Base-by-base conservation (phyloP, 2,329 filamentous ascomycete genomes). In the Aspergillus vadensis region DNA sequence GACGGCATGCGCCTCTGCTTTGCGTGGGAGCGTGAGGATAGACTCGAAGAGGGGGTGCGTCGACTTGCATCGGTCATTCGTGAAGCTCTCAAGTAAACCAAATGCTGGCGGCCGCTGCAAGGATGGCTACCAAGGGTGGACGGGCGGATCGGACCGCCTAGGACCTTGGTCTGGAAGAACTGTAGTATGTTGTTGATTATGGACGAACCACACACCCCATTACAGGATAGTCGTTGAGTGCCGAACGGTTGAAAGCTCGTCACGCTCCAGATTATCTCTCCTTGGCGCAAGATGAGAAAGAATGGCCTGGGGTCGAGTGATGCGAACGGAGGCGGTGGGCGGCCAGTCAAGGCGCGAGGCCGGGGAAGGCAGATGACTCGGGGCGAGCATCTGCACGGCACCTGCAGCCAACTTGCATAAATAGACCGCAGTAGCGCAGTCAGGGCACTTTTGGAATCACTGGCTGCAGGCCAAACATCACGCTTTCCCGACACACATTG, bases 11-110 rank as follows among this genome's bases (percentile, higher is more conserved):
- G 90, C 41, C 73, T 92, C 19, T 92, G 88, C 62, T 92, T 90
- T 74, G 82, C 88, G 5, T 93, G 89, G 86, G 89, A 90, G 73
- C 82, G 88, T 1, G 86, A 89, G 68, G 81, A 82, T 23, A 80
- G 85, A 55, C 75, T 96, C 15, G 81, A 80, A 0, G 88, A 92
- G 68, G 91, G 90, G 0, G 82, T 94, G 6, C 75, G 80, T 70
- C 84, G 89, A 66, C 77, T 93, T 58, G 87, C 80, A 41, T 56
- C 62, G 52, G 69, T 69, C n/a, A 62, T 67, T 43, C 54, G 59
- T 44, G 47, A 56, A 53, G 52, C 7, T 12, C 39, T 55, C 38
- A 12, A 43, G 21, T 32, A 47, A 21, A 43, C n/a, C 3, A 9
- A 21, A 17, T 15, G 27, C 7, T 4, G 12, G 39, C n/a, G 25